phyloP scores from a whole-genome alignment of 768 basidiomycete species.

The Hortiboletus flavorubellus region DNA sequence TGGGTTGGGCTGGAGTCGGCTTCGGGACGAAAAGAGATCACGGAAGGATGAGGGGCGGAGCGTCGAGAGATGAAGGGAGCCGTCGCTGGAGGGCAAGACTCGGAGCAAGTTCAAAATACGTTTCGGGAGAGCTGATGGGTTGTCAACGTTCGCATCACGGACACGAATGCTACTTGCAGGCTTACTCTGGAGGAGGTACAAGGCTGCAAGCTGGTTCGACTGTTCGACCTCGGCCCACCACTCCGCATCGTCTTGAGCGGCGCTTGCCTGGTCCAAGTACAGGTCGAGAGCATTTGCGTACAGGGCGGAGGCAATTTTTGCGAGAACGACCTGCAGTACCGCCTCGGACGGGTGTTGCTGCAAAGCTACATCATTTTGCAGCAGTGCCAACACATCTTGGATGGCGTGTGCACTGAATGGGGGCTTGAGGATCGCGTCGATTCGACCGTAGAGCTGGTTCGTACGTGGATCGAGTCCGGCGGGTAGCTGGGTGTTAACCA shows the following conservation, averaged over 20 bases:
- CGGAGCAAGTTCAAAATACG: slow-evolving; percentile 34
- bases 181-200: slow-evolving; percentile 81
- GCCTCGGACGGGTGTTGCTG: slow-evolving; percentile 6
- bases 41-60: slow-evolving; percentile 49
- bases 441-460: too few species aligned
- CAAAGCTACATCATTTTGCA: slow-evolving; percentile 11
- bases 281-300: slow-evolving; percentile 66
- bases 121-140: slow-evolving; percentile 24
- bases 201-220: slow-evolving; percentile 50
- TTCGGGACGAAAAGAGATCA: slow-evolving; percentile 43
- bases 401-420: slow-evolving; percentile 14
- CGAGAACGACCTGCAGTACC: slow-evolving; percentile 35
- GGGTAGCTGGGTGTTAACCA: slow-evolving; percentile 12
- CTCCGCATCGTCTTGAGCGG: slow-evolving; percentile 71
- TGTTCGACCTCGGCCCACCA: slow-evolving; percentile 81
- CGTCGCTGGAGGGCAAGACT: slow-evolving; percentile 40
- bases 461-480: neutral
- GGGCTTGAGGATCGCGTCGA: slow-evolving; percentile 21
- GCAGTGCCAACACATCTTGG: slow-evolving; percentile 10
- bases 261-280: slow-evolving; percentile 62
- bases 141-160: slow-evolving; percentile 1
- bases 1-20: slow-evolving; percentile 45
- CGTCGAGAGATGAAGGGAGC: slow-evolving; percentile 44
- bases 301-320: slow-evolving; percentile 50
- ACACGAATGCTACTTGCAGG: slow-evolving; percentile 2